These are phyloP conservation scores for Yamadazyma endophytica DNA, from an alignment of 805 yeast species.

Conservation along the genomic window DNA sequence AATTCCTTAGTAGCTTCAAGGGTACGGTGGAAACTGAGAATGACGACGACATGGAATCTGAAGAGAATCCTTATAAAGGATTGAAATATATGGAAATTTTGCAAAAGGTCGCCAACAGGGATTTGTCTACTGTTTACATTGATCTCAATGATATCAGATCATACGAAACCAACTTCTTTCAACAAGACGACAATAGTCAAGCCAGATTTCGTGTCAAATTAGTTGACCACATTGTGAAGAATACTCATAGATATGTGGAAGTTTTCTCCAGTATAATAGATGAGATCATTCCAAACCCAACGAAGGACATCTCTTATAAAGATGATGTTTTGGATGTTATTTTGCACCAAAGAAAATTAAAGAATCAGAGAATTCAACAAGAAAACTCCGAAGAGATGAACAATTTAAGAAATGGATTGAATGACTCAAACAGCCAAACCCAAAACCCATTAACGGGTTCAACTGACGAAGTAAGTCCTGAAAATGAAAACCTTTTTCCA, in stretches of 20 bases:
- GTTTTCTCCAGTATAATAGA: constrained; percentile 74
- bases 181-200: constrained; percentile 11
- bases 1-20: constrained; percentile 68
- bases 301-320: constrained; percentile 68
- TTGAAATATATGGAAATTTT: constrained; percentile 68
- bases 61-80: constrained; percentile 10
- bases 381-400: constrained; percentile 62
- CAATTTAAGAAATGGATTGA: constrained; percentile 35
- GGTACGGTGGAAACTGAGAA: constrained; percentile 19
- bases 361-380: constrained; percentile 69
- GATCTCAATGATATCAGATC: constrained; percentile 81
- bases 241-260: constrained; percentile 77
- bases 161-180: constrained; percentile 49
- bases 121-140: constrained; percentile 58
- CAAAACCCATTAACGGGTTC: constrained; percentile 4
- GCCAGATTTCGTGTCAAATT: constrained; percentile 20
- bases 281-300: constrained; percentile 81
- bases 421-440: constrained; percentile 8
- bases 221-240: constrained; percentile 59
- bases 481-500: constrained; percentile 62
- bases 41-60: constrained; percentile 18
- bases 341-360: constrained; percentile 79
- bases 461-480: constrained; percentile 11
- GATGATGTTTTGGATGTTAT: constrained; percentile 94
- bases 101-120: constrained; percentile 83